phyloP scores from a whole-genome alignment of 2,329 filamentous ascomycete species.

The Cercospora sp. region DNA sequence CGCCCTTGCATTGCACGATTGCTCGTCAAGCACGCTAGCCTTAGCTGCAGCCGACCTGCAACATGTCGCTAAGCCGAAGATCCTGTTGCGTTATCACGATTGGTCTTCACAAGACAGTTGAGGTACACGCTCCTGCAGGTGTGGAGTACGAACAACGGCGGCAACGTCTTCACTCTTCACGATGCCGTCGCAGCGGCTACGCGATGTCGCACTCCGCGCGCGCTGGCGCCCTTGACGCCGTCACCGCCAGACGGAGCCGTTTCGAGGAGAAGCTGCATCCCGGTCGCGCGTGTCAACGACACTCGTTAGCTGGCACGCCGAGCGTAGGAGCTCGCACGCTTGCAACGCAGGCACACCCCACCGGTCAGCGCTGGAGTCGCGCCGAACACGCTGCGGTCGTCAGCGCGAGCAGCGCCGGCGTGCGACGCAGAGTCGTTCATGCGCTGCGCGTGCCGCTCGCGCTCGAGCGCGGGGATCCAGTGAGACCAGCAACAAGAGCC shows the following conservation, averaged over 20 bases:
- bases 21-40: conserved; percentile 25
- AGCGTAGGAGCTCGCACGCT: conserved; percentile 13
- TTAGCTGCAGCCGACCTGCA: conserved; percentile 26
- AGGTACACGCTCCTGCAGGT: conserved; percentile 14
- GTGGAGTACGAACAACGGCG: conserved; percentile 23
- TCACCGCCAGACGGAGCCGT: conserved; percentile 22
- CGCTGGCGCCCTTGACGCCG: conserved; percentile 5
- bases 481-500: background rate
- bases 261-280: conserved; percentile 27
- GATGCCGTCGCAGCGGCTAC: conserved; percentile 13
- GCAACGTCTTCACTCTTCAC: conserved; percentile 4
- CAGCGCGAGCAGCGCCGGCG: background rate
- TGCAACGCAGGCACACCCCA: conserved; percentile 12
- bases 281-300: conserved; percentile 20
- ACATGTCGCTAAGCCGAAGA: conserved; percentile 28
- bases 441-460: conserved; percentile 5
- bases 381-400: background rate
- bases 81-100: conserved; percentile 16
- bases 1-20: conserved; percentile 29
- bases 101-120: conserved; percentile 17
- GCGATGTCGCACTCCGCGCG: conserved; percentile 19
- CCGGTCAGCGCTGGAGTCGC: conserved; percentile 2
- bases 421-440: background rate
- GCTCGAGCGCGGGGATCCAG: background rate
- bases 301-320: conserved; percentile 15